Evolutionary conservation across 176 grass and related monocot species (phyloP), one percentile per base, ranked within the genome.

Genomic region (Paspalum vaginatum): DNA sequence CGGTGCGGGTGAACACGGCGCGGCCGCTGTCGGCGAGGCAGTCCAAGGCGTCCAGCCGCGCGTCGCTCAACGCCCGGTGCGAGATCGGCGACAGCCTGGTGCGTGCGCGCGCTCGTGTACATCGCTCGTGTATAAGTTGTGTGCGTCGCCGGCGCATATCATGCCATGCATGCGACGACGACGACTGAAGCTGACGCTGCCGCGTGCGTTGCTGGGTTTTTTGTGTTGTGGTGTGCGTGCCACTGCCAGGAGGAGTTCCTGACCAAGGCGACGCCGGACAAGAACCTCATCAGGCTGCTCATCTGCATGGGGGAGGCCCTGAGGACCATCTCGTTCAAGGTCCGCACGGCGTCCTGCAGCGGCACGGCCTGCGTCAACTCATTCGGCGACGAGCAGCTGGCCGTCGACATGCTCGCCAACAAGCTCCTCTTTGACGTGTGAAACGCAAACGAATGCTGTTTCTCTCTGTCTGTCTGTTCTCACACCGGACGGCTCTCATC

Each of bases 301-400:
- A 88, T 75, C 86, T 89, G 90, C 90, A 99, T 99, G 96, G 92
- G 96, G 11, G 92, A 99, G 89, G 92, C 96, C 16, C 71, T 99
- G 86, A 88, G 96, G 76, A 99, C 96, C 66, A 95, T 95, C 86
- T 79, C 96, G 11, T 95, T 95, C 88, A 99, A 99, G 67, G 96
- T 99, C 70, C 70, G 93, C 60, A 99, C 96, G 0, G 96, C 96
- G 22, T 95, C 97, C 7, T 99, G 97, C 39, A 76, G 91, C 12
- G 97, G 90, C 55, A 99, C 97, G 6, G 97, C 97, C 0, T 99
- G 97, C 40, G 88, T 96, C 76, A 99, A 99, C 87, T 62, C 97
- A 18, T 99, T 99, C 56, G 97, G 93, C 20, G 93, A 99, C 27
- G 97, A 99, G 84, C 97, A 99, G 86, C 93, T 96, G 32, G 97